Evolutionary conservation across 139 green algal species (phyloP).

Genomic region (Microglena sp.): DNA sequence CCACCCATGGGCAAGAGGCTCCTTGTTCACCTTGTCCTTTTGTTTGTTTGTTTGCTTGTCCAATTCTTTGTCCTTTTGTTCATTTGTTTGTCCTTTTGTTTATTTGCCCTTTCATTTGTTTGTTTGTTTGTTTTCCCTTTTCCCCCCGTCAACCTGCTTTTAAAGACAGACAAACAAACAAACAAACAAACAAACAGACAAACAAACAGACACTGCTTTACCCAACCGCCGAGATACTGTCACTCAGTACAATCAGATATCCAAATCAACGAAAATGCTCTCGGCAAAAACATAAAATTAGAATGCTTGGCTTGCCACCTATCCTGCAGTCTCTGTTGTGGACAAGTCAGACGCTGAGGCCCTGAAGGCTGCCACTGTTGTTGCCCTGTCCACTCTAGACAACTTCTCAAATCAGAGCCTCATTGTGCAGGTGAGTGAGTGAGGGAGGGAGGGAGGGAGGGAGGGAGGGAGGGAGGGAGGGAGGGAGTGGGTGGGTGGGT

Average conservation of each 20-base stretch:
- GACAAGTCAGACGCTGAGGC: constrained; percentile 1
- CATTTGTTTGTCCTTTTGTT: too few relatives aligned
- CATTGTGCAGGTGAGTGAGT: constrained; percentile 7
- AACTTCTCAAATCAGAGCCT: constrained; percentile 1
- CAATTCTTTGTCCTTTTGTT: too few relatives aligned
- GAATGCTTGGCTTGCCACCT: not conserved
- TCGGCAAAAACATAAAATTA: not conserved
- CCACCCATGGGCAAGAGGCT: too few relatives aligned
- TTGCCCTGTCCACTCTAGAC: constrained; percentile 2
- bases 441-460: not conserved
- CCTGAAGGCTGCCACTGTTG: constrained; percentile 5
- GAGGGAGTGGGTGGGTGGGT: not conserved
- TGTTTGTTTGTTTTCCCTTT: too few relatives aligned
- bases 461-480: too few relatives aligned
- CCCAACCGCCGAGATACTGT: not conserved
- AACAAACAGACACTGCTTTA: not conserved
- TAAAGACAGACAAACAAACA: not conserved
- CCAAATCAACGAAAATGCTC: not conserved
- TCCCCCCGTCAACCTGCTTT: not conserved
- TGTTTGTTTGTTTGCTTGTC: too few relatives aligned
- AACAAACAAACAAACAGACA: not conserved
- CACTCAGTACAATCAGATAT: not conserved
- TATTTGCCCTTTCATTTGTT: too few relatives aligned
- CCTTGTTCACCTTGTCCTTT: too few relatives aligned
- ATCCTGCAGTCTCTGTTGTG: not conserved